Evolutionary conservation across 345 rosid species (phyloP).

Genomic region (Punica granatum): DNA sequence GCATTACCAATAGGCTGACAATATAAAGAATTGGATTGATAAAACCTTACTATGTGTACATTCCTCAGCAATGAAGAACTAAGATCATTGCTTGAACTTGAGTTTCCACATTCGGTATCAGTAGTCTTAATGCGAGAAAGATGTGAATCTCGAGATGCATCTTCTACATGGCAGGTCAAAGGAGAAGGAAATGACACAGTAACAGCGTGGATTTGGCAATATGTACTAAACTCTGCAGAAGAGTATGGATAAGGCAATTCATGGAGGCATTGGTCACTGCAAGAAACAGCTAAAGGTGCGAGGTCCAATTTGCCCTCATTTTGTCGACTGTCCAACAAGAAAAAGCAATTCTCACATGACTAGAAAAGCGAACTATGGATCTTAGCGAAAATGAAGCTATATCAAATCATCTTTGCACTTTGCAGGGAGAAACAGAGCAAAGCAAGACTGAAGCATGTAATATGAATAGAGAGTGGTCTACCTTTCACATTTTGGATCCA

Average conservation of each 20-base stretch:
- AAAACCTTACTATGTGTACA: conserved; percentile 67
- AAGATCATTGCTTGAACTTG: conserved; percentile 20
- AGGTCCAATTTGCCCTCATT: not conserved
- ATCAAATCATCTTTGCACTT: not conserved
- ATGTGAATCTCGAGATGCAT: conserved; percentile 32
- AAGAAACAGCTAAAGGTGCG: conserved; percentile 13
- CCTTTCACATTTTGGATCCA: conserved; percentile 7
- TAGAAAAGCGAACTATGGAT: not conserved
- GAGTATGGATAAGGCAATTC: conserved; percentile 13
- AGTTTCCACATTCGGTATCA: conserved; percentile 17
- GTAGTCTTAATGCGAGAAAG: conserved; percentile 38
- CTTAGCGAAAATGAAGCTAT: not conserved
- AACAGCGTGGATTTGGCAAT: conserved; percentile 28
- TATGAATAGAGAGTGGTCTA: not conserved
- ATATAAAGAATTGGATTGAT: not conserved
- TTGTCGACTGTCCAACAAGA: not conserved
- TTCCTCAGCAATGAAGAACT: conserved; percentile 36
- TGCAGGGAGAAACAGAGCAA: not conserved
- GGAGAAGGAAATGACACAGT: conserved; percentile 62
- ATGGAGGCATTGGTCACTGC: conserved; percentile 1
- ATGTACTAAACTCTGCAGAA: conserved; percentile 10
- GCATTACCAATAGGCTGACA: not conserved
- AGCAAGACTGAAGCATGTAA: not conserved
- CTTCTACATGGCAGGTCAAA: conserved; percentile 45
- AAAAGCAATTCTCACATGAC: not conserved